Evolutionary conservation across 2,329 filamentous ascomycete species (phyloP).

Genomic region (Epichloe coenophiala): DNA sequence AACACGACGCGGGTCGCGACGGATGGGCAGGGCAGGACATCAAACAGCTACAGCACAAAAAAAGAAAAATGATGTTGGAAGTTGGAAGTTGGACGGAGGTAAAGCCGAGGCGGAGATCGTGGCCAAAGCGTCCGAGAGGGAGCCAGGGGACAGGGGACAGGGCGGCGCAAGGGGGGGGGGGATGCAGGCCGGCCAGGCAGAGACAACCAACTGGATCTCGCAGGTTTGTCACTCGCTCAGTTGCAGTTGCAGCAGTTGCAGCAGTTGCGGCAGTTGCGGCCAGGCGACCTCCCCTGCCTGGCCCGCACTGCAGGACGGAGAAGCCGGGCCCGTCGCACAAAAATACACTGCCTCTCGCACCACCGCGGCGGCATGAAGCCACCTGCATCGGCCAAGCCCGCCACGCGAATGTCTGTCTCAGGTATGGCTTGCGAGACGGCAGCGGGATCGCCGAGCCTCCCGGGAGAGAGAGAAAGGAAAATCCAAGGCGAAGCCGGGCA

Average conservation of each 20-base stretch:
- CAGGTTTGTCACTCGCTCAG: too few species aligned
- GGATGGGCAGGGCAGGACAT: too few species aligned
- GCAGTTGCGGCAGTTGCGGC: too few species aligned
- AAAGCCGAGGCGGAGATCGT: neutral
- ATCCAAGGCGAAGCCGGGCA: neutral
- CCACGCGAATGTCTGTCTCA: conserved; percentile 5
- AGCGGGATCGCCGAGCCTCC: conserved; percentile 2
- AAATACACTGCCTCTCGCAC: neutral
- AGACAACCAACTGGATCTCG: neutral
- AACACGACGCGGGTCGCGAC: neutral
- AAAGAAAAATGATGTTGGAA: neutral
- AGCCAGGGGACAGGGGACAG: neutral
- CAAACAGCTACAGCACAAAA: too few species aligned
- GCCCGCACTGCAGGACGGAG: too few species aligned
- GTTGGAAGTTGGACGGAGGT: neutral
- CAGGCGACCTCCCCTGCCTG: too few species aligned
- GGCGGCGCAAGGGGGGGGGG: too few species aligned
- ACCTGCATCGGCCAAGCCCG: neutral
- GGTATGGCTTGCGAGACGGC: conserved; percentile 5
- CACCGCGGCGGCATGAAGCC: too few species aligned
- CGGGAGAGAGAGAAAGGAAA: neutral
- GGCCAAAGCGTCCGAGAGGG: neutral
- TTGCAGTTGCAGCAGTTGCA: too few species aligned
- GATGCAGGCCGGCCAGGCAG: too few species aligned
- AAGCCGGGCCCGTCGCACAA: neutral